Base-by-base conservation (phyloP, 768 basidiomycete genomes). In the Jaapia argillacea region DNA sequence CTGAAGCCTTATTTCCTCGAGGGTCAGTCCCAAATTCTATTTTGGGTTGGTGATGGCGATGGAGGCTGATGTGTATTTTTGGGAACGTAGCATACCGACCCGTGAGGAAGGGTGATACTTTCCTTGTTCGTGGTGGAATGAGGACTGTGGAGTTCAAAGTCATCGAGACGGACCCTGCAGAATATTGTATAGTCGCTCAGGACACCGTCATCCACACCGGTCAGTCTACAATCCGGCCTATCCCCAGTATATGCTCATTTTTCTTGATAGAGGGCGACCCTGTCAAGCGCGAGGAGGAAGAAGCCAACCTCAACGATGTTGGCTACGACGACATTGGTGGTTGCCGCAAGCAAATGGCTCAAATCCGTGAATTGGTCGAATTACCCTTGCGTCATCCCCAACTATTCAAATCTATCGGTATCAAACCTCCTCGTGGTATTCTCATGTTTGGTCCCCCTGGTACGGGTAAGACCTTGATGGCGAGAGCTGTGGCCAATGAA, bases 311-410 rank as follows among this genome's bases (percentile, higher is more conserved):
- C 23, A 83, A 79, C 55, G 96, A 94, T 56, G 96, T 99, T 50
- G 96, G 96, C 18, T 99, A 99, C 60, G 96, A 99, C 57, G 96
- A 99, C 57, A 93, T 99, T 53, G 96, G 96, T 69, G 96, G 96
- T 33, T 97, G 94, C 72, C 81, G 96, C 57, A 99, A 99, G 62
- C 96, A 99, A 64, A 90, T 98, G 85, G 94, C 94, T 3, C 94
- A 98, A 63, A 98, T 99, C 48, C 92, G 96, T 64, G 96, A 98
- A 72, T 81, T 99, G 28, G 96, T 98, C 51, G 96, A 99, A 64
- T 74, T 99, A 3, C 96, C 96, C 24, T 76, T 98, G 35, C 91
- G 96, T 46, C 96, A 99, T 66, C 96, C 96, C 35, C 93, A 98
- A 67, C 78, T 99, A 12, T 99, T 98, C 84, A 99, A 99, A 62